A percentile compares a stretch with the other conserved stretches of the same genome.
These are phyloP conservation scores for Aspergillus panamensis DNA, from an alignment of 495 filamentous ascomycete genomes.

Conservation along the genomic window DNA sequence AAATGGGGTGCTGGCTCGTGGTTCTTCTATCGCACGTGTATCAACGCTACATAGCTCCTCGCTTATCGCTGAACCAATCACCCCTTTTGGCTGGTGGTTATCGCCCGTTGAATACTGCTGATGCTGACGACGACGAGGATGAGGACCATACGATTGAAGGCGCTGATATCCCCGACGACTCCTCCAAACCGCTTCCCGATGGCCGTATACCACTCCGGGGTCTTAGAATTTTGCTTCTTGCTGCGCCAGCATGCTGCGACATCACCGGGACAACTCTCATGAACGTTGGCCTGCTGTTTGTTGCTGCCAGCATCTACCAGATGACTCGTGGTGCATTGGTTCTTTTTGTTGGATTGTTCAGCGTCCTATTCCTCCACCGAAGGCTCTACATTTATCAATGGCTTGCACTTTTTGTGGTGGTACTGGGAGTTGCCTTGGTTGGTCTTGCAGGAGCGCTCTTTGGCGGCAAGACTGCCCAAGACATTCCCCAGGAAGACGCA, in stretches of 20 bases:
- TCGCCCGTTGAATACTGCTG: conserved; percentile 51
- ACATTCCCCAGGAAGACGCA: conserved; percentile 32
- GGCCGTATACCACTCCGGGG: conserved; percentile 60
- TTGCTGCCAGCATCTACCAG: conserved; percentile 93
- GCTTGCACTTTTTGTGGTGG: conserved; percentile 80
- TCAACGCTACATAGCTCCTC: conserved; percentile 48
- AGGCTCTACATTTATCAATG: conserved; percentile 81
- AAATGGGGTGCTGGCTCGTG: conserved; percentile 89
- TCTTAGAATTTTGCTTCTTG: conserved; percentile 69
- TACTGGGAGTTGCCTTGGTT: conserved; percentile 83
- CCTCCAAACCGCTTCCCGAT: conserved; percentile 48
- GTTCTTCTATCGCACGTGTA: conserved; percentile 64
- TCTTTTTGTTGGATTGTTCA: conserved; percentile 92
- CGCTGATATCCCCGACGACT: conserved; percentile 35
- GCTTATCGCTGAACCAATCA: conserved; percentile 31
- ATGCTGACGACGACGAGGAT: conserved; percentile 48
- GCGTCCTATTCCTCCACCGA: conserved; percentile 80
- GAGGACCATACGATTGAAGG: conserved; percentile 36
- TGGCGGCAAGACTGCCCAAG: conserved; percentile 55
- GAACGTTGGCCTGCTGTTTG: conserved; percentile 91
- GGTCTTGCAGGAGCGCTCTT: conserved; percentile 83
- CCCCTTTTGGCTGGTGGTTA: conserved; percentile 60
- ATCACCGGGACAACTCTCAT: conserved; percentile 94
- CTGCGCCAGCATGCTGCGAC: conserved; percentile 87
- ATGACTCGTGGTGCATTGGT: conserved; percentile 96